These are phyloP conservation scores for Chimonanthus salicifolius DNA, from an alignment of 164 flowering plant genomes.

Conservation along the genomic window DNA sequence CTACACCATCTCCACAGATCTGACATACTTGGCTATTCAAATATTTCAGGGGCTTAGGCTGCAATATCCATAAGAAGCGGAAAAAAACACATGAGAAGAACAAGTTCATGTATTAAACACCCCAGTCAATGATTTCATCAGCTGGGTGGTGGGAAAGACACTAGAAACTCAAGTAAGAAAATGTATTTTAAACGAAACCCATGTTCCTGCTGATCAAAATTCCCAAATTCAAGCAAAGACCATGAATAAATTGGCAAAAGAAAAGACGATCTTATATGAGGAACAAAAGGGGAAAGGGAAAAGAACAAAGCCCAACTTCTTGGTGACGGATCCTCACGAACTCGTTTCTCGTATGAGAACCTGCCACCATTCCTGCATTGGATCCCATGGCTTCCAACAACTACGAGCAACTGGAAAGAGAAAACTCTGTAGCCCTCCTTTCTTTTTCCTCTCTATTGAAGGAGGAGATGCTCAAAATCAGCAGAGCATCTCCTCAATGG, in stretches of 20 bases:
- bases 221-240: neutral
- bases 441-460: neutral
- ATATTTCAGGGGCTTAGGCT: conserved; percentile 74
- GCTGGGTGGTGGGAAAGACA: neutral
- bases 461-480: neutral
- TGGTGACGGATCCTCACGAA: conserved; percentile 81
- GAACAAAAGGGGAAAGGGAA: neutral
- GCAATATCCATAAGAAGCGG: conserved; percentile 27
- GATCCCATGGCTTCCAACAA: conserved; percentile 50
- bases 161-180: neutral
- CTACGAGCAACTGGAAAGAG: too few relatives aligned
- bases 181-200: neutral
- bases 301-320: conserved; percentile 56
- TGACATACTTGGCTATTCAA: conserved; percentile 85
- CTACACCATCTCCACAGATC: conserved; percentile 93
- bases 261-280: neutral
- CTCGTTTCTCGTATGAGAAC: conserved; percentile 78
- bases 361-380: conserved; percentile 86
- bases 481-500: neutral
- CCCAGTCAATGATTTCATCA: neutral
- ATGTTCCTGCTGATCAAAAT: neutral
- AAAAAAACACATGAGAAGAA: neutral
- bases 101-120: neutral
- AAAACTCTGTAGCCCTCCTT: too few relatives aligned
- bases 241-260: neutral